These are phyloP conservation scores for Arachis stenosperma DNA, from an alignment of 306 rosid genomes.

Conservation along the genomic window DNA sequence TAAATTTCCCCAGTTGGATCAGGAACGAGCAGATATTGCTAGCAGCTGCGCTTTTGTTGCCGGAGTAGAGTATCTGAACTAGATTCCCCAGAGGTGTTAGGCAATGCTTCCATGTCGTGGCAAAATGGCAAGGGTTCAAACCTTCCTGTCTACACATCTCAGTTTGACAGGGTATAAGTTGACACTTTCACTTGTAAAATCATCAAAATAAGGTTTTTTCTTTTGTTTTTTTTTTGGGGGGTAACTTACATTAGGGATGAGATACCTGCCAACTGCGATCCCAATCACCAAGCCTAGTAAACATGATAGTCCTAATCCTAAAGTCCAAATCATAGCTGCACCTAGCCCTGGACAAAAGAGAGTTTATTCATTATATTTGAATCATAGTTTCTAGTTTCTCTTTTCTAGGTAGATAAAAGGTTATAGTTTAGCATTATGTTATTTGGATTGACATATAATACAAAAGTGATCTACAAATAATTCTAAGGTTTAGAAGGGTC, in stretches of 20 bases:
- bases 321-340: slow-evolving; percentile 53
- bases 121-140: slow-evolving; percentile 39
- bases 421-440: background rate
- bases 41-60: slow-evolving; percentile 71
- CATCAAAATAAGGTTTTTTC: background rate
- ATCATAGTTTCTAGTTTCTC: background rate
- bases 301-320: slow-evolving; percentile 56
- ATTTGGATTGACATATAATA: background rate
- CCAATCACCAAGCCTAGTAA: slow-evolving; percentile 49
- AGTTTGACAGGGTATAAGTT: slow-evolving; percentile 41
- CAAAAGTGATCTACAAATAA: background rate
- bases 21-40: slow-evolving; percentile 37
- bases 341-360: slow-evolving; percentile 46
- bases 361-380: slow-evolving; percentile 18
- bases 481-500: slow-evolving; percentile 11
- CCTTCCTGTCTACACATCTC: slow-evolving; percentile 66
- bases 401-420: background rate
- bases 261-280: slow-evolving; percentile 46
- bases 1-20: slow-evolving; percentile 46
- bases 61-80: slow-evolving; percentile 65
- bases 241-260: slow-evolving; percentile 56
- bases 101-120: slow-evolving; percentile 74
- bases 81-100: slow-evolving; percentile 63
- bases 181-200: slow-evolving; percentile 6
- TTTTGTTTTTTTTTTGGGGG: background rate